Conservation (phyloP, 805 yeast genomes). For the Teunomyces aglyptinius region DNA sequence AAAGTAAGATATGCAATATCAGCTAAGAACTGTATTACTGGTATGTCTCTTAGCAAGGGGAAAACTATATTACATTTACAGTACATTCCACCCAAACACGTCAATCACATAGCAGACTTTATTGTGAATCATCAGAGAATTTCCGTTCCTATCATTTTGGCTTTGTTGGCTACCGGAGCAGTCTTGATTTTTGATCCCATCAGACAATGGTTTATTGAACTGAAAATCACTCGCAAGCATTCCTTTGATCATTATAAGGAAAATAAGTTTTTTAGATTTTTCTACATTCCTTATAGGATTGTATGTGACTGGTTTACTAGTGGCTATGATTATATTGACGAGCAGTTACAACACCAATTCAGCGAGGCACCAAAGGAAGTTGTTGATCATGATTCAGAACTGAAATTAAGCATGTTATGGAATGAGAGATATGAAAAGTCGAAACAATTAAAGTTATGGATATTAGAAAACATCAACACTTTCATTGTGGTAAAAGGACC, state of each 20-base stretch:
- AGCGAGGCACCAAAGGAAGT: conserved; percentile 20
- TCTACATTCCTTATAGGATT: conserved; percentile 27
- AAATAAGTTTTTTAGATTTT: conserved; percentile 13
- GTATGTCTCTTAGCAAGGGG: conserved; percentile 55
- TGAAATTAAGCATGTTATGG: conserved; percentile 45
- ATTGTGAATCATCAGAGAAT: conserved; percentile 77
- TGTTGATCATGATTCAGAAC: conserved; percentile 26
- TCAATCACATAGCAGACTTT: conserved; percentile 53
- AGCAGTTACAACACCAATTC: conserved; percentile 15
- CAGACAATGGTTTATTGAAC: conserved; percentile 72
- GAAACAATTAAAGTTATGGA: conserved; percentile 70
- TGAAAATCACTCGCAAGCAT: conserved; percentile 63
- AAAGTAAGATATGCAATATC: conserved; percentile 67
- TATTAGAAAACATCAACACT: conserved; percentile 85
- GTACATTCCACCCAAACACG: conserved; percentile 57
- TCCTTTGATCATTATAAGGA: conserved; percentile 49
- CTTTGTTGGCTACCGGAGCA: conserved; percentile 75
- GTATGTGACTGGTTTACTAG: conserved; percentile 25
- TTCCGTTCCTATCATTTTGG: conserved; percentile 75
- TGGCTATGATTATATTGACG: conserved; percentile 38
- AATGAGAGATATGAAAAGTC: conserved; percentile 66
- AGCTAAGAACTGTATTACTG: conserved; percentile 90
- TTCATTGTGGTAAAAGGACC: conserved; percentile 92
- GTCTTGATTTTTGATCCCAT: conserved; percentile 92
- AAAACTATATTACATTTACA: conserved; percentile 67